phyloP scores from a whole-genome alignment of 805 yeast genomes.

The Kodamaea kaohsiungensis region DNA sequence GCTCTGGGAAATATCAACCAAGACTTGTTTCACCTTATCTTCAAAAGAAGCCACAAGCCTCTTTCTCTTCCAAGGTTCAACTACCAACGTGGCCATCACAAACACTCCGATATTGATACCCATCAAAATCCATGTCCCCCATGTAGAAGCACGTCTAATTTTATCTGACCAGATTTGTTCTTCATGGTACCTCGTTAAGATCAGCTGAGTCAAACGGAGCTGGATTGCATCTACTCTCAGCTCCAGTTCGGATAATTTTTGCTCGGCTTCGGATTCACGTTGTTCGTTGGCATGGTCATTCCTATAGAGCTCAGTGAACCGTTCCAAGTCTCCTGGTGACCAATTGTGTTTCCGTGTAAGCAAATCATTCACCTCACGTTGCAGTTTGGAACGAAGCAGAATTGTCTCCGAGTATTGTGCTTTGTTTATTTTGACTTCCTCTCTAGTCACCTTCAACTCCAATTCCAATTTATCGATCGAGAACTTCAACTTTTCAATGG shows the following conservation, averaged over 20 bases:
- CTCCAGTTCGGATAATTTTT: conserved; percentile 55
- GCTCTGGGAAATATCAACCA: conserved; percentile 15
- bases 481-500: conserved; percentile 69
- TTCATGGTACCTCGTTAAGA: conserved; percentile 87
- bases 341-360: conserved; percentile 83
- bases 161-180: conserved; percentile 99
- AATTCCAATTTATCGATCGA: conserved; percentile 59
- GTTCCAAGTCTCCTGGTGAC: conserved; percentile 75
- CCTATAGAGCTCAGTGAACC: conserved; percentile 78
- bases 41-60: conserved; percentile 83
- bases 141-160: conserved; percentile 88
- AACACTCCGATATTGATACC: conserved; percentile 80
- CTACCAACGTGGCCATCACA: conserved; percentile 75
- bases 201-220: conserved; percentile 68
- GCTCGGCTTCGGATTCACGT: conserved; percentile 53
- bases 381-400: conserved; percentile 64
- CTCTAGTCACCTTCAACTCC: conserved; percentile 49
- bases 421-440: conserved; percentile 50
- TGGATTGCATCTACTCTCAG: conserved; percentile 66
- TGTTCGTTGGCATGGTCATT: conserved; percentile 76
- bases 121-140: conserved; percentile 94
- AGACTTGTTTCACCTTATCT: conserved; percentile 59
- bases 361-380: conserved; percentile 82
- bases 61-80: conserved; percentile 93
- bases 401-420: conserved; percentile 59